These are phyloP conservation scores for Didymella pinodella DNA, from an alignment of 2,329 filamentous ascomycete genomes.

Conservation along the genomic window DNA sequence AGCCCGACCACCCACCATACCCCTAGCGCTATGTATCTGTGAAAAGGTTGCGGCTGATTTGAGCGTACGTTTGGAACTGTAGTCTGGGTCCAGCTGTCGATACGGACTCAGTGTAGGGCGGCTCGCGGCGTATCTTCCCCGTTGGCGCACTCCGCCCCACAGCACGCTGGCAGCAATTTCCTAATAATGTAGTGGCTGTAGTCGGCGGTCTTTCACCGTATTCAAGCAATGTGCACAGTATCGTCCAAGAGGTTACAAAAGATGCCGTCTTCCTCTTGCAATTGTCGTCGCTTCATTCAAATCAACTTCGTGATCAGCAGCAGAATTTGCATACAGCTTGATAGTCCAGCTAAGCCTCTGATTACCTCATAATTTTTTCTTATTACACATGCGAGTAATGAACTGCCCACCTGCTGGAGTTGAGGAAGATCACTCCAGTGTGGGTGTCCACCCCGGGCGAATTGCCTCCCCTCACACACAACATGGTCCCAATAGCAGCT, in stretches of 20 bases:
- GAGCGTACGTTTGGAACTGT: no score
- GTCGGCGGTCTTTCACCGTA: background rate
- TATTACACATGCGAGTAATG: background rate
- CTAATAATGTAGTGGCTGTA: no score
- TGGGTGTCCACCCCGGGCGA: background rate
- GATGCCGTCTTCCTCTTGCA: background rate
- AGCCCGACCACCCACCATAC: background rate
- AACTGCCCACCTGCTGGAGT: no score
- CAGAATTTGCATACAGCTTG: background rate
- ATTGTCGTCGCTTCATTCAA: background rate
- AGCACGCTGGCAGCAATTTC: background rate
- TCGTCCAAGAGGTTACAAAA: background rate
- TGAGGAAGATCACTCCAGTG: background rate
- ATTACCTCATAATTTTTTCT: background rate
- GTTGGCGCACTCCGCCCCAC: background rate
- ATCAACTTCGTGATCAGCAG: background rate
- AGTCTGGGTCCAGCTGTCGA: background rate
- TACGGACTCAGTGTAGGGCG: background rate
- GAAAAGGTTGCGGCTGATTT: background rate
- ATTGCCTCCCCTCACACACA: background rate
- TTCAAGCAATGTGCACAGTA: background rate
- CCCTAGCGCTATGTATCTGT: background rate
- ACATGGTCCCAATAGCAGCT: no score
- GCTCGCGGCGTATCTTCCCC: background rate
- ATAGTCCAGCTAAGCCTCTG: background rate